phyloP scores from a whole-genome alignment of 805 yeast genomes.

The Ogataea ganodermae region DNA sequence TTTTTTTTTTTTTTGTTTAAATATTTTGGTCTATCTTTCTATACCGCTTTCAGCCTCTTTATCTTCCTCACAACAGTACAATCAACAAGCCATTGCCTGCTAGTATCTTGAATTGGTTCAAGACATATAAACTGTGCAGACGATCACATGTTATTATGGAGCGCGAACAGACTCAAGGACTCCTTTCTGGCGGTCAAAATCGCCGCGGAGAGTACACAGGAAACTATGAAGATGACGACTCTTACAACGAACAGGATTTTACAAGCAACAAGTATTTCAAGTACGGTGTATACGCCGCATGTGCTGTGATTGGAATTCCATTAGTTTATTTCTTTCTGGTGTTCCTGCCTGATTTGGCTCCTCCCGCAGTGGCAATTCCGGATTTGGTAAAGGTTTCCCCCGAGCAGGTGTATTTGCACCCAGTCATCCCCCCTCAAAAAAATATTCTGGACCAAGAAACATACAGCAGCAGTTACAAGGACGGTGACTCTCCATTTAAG shows the following conservation, averaged over 20 bases:
- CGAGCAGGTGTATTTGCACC: constrained; percentile 32
- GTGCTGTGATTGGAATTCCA: constrained; percentile 23
- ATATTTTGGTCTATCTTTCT: background rate
- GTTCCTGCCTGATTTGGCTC: constrained; percentile 35
- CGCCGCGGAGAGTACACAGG: background rate
- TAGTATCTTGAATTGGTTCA: too few species aligned
- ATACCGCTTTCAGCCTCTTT: too few species aligned
- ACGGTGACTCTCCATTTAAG: constrained; percentile 31
- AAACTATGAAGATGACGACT: constrained; percentile 7
- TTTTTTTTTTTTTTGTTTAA: too few species aligned
- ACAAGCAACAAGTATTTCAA: constrained; percentile 12
- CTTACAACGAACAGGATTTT: constrained; percentile 23
- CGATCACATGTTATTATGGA: background rate
- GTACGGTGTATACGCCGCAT: constrained; percentile 12
- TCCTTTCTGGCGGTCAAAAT: background rate
- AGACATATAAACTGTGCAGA: background rate
- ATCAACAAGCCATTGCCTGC: too few species aligned
- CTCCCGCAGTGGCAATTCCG: constrained; percentile 33
- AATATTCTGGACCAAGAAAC: constrained; percentile 8
- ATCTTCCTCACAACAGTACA: too few species aligned
- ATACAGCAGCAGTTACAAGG: constrained; percentile 12
- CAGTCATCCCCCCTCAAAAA: constrained; percentile 25
- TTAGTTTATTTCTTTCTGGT: constrained; percentile 31
- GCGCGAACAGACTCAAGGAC: background rate
- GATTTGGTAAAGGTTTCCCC: constrained; percentile 26